Base-by-base conservation (phyloP, 2,329 filamentous ascomycete genomes). In the Penicillium crustosum region DNA sequence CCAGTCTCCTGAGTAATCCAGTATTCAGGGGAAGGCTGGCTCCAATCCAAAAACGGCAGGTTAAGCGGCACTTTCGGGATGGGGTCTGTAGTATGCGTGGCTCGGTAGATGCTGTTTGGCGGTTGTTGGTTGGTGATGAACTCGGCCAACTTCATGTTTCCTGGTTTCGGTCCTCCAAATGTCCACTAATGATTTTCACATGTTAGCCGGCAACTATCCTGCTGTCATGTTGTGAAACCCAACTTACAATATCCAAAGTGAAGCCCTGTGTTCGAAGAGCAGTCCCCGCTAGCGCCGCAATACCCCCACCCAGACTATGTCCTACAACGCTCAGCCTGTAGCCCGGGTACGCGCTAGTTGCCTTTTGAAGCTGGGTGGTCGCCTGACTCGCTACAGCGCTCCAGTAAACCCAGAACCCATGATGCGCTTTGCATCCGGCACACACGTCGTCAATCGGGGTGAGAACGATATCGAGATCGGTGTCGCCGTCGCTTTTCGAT, bases 21-120 rank as follows among this genome's bases (percentile, higher is more conserved):
- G 27, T 33, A 54, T 48, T 54, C 52, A 41, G 52, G 52, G 9
- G 52, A 54, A 33, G 52, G 43, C 23, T 54, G 52, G 7, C 43
- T 49, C 33, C 45, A 54, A 19, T 41, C 52, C 4, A 54, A 48
- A 13, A 41, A 48, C 3, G 31, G 31, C 9, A 48, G 15, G 7
- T 38, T 41, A 25, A 31, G 17, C 10, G 52, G 52, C 5, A 49
- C n/a, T 25, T 23, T 39, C 19, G 52, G 52, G 2, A 54, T n/a
- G 3, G 45, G 33, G 17, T 54, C 52, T 25, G 44, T 49, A 19
- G 35, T n/a, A 33, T 54, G 52, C 0, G 52, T 54, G 27, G 19
- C 52, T 25, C 52, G 35, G 10, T 54, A 54, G 6, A 54, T 21
- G 10, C 52, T 54, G 27, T 49, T 38, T 12, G 52, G 35, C 15